These are phyloP conservation scores for Agastache rugosa DNA, from an alignment of 257 asterid species.

Conservation along the genomic window DNA sequence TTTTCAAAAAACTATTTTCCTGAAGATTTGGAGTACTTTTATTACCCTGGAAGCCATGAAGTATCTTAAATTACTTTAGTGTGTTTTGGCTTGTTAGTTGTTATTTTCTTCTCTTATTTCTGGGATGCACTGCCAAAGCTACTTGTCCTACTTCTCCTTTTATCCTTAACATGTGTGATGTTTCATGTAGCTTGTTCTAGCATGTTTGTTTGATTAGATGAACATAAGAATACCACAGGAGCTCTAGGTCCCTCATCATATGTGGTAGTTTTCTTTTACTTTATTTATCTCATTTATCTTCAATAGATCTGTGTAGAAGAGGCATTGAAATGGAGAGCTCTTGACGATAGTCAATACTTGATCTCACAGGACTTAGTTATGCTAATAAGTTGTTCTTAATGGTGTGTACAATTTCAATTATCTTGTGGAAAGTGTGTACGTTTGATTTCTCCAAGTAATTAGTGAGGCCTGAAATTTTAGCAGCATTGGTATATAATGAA, in stretches of 20 bases:
- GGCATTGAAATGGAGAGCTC: not conserved
- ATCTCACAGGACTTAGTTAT: not conserved
- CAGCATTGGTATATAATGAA: not conserved
- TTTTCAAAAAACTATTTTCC: not conserved
- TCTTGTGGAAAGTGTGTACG: not conserved
- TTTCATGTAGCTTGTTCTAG: constrained; percentile 12
- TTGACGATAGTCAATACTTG: not conserved
- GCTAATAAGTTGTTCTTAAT: not conserved
- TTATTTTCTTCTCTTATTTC: constrained; percentile 19
- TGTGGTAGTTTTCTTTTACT: no score
- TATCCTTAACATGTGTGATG: not conserved
- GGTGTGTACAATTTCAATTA: constrained; percentile 1
- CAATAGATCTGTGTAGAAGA: constrained; percentile 18
- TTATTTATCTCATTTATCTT: not conserved
- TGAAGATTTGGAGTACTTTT: constrained; percentile 2
- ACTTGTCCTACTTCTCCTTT: constrained; percentile 16
- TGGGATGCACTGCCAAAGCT: not conserved
- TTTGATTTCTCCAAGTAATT: not conserved
- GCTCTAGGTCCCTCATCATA: not conserved
- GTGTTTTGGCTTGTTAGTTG: constrained; percentile 8
- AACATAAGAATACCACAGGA: not conserved
- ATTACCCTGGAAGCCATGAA: constrained; percentile 8
- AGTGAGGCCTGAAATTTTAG: not conserved
- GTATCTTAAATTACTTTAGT: not conserved
- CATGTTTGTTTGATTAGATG: constrained; percentile 5